A percentile compares a stretch with the other conserved stretches of the same genome.
phyloP scores from a whole-genome alignment of 169 alveolate genomes.

The Theileria orientalis region DNA sequence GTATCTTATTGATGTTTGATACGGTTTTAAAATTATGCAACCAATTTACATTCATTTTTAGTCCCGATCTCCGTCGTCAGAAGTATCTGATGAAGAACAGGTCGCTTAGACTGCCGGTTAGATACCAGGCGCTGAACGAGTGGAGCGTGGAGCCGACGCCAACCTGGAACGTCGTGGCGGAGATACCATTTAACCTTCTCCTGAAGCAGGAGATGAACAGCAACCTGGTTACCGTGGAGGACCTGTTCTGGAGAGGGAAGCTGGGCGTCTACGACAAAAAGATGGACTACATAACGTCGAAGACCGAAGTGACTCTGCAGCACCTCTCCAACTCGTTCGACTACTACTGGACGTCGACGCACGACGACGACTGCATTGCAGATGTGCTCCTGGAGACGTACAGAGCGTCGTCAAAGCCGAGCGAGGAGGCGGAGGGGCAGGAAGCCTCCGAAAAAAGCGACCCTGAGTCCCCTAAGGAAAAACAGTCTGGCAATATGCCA shows the following conservation, averaged over 20 bases:
- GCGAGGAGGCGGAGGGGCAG: not conserved
- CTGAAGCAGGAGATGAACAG: constrained; percentile 79
- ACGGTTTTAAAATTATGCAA: too few relatives aligned
- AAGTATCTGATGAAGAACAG: constrained; percentile 73
- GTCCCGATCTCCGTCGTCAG: constrained; percentile 73
- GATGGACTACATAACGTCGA: constrained; percentile 82
- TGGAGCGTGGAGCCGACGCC: constrained; percentile 91
- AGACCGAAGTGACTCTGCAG: constrained; percentile 69
- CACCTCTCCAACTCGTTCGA: constrained; percentile 70
- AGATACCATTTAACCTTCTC: constrained; percentile 82
- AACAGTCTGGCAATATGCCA: constrained; percentile 26
- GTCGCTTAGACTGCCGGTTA: constrained; percentile 75
- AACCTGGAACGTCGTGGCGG: constrained; percentile 84
- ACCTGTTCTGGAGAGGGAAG: constrained; percentile 84
- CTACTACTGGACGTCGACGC: constrained; percentile 82
- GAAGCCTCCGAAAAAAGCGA: not conserved
- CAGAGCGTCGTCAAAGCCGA: constrained; percentile 17
- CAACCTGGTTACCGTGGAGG: constrained; percentile 74
- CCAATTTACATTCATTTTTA: not conserved
- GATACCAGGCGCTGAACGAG: constrained; percentile 86
- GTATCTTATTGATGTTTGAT: too few relatives aligned
- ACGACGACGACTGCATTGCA: constrained; percentile 81
- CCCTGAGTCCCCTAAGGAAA: constrained; percentile 36
- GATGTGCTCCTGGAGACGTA: constrained; percentile 65
- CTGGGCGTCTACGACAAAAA: constrained; percentile 78